Evolutionary conservation across 768 basidiomycete species (phyloP).

Genomic region (Boletus coccyginus): DNA sequence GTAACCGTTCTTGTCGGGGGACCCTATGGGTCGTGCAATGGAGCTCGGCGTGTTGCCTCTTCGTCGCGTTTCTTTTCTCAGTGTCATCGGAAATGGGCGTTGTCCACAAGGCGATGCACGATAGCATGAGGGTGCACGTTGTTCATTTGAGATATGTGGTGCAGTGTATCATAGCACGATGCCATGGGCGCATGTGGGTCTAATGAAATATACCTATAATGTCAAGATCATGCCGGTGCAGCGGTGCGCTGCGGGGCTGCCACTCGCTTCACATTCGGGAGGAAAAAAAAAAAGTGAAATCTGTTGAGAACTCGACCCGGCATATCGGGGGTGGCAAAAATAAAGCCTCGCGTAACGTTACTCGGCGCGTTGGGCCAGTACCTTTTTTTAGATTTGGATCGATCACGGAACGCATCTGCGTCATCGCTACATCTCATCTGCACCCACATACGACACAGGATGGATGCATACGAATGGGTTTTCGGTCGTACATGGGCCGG

Average conservation of each 20-base stretch:
- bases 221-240: not conserved
- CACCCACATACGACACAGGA: no score
- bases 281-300: not conserved
- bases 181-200: not conserved
- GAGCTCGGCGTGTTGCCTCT: not conserved
- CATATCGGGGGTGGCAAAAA: not conserved
- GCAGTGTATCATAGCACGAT: not conserved
- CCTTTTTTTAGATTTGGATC: not conserved
- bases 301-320: no score
- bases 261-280: not conserved
- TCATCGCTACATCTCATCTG: not conserved
- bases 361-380: not conserved
- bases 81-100: not conserved
- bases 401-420: not conserved
- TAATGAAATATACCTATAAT: not conserved
- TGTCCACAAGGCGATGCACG: not conserved
- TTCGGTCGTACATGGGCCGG: no score
- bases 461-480: no score
- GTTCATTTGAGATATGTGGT: not conserved
- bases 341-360: not conserved
- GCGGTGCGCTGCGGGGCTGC: not conserved
- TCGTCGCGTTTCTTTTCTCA: not conserved
- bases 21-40: not conserved
- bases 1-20: not conserved
- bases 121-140: not conserved